A percentile compares a stretch with the other conserved stretches of the same genome.
These are phyloP conservation scores for Kwoniella mangroviensis DNA, from an alignment of 768 basidiomycete genomes.

Conservation along the genomic window DNA sequence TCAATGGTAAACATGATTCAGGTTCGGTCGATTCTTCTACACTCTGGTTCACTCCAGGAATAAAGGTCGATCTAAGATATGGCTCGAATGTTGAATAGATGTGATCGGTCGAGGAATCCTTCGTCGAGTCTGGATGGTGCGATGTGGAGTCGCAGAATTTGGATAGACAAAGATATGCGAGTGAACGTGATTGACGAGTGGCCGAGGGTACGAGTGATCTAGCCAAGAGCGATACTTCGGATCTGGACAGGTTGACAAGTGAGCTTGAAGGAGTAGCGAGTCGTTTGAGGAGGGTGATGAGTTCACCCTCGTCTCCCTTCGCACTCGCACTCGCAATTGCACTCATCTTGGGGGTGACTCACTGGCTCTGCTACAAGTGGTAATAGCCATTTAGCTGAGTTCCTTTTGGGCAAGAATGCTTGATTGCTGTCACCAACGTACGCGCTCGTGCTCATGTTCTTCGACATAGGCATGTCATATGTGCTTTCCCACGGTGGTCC, in stretches of 20 bases:
- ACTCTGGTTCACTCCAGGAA: neutral
- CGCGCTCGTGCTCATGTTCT: no score
- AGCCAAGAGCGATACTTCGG: slow-evolving; percentile 32
- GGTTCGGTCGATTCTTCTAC: slow-evolving; percentile 21
- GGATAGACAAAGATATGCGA: slow-evolving; percentile 36
- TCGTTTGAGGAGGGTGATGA: slow-evolving; percentile 25
- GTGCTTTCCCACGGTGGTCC: slow-evolving; percentile 28
- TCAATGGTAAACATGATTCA: slow-evolving; percentile 28
- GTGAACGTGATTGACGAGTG: slow-evolving; percentile 19
- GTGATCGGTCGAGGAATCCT: slow-evolving; percentile 8
- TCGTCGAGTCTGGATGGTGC: neutral
- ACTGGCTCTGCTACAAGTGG: no score
- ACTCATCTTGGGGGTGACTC: neutral
- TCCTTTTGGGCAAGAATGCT: no score
- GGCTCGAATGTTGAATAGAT: slow-evolving; percentile 18
- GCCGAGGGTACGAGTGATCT: slow-evolving; percentile 28
- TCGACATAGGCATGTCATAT: no score
- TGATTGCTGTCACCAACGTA: no score
- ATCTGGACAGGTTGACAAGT: neutral
- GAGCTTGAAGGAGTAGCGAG: slow-evolving; percentile 7
- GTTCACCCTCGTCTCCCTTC: slow-evolving; percentile 13
- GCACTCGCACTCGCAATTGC: slow-evolving; percentile 4
- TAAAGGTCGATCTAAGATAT: slow-evolving; percentile 20
- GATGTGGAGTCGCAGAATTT: slow-evolving; percentile 29
- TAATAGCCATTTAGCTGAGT: no score